These are phyloP conservation scores for Gracilaria vermiculophylla DNA, from an alignment of 23 red algal genomes.

Conservation along the genomic window DNA sequence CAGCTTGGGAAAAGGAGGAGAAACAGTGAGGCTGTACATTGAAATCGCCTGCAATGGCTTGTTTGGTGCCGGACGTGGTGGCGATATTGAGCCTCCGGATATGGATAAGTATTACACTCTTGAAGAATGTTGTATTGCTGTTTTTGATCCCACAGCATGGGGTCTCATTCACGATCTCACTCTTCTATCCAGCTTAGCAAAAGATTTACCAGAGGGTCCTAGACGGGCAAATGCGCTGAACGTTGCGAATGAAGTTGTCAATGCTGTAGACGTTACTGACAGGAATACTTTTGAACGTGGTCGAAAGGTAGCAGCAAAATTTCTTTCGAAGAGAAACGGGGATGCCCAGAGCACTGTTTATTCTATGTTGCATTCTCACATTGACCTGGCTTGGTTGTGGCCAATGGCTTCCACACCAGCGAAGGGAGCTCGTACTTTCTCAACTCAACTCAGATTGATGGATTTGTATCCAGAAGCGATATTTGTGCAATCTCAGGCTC, in stretches of 20 bases:
- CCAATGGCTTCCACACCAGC: slow-evolving; percentile 68
- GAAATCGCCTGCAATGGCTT: slow-evolving; percentile 90
- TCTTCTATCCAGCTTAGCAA: slow-evolving; percentile 35
- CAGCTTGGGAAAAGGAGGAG: slow-evolving; percentile 33
- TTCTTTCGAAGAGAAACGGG: slow-evolving; percentile 39
- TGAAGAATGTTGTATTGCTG: slow-evolving; percentile 48
- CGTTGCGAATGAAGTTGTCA: slow-evolving; percentile 74
- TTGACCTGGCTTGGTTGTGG: slow-evolving; percentile 87
- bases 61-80: slow-evolving; percentile 82
- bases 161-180: slow-evolving; percentile 75
- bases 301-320: slow-evolving; percentile 33
- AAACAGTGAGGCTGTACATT: slow-evolving; percentile 50
- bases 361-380: slow-evolving; percentile 77
- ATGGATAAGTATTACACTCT: slow-evolving; percentile 51
- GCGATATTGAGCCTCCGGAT: slow-evolving; percentile 81
- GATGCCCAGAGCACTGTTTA: slow-evolving; percentile 32
- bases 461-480: slow-evolving; percentile 55
- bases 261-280: slow-evolving; percentile 55
- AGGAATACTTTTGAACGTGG: slow-evolving; percentile 17
- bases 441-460: slow-evolving; percentile 69
- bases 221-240: slow-evolving; percentile 48
- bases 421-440: slow-evolving; percentile 75
- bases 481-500: slow-evolving; percentile 80
- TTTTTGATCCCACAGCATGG: slow-evolving; percentile 66
- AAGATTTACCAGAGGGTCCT: slow-evolving; percentile 55